phyloP scores from a whole-genome alignment of 495 filamentous ascomycete genomes.

The Penicillium arizonense region DNA sequence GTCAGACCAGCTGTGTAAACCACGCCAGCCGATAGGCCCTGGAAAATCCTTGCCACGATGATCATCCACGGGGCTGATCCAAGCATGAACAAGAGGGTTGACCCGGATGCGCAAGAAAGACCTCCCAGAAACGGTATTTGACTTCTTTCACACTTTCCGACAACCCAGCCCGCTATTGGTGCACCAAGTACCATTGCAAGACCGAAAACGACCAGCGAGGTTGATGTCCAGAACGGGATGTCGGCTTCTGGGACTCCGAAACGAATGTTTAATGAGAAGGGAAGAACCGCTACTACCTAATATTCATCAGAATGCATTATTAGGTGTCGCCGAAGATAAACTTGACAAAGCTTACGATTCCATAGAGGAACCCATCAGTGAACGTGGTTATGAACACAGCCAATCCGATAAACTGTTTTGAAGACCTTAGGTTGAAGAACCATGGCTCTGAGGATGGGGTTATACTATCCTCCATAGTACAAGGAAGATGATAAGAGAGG shows the following conservation, averaged over 20 bases:
- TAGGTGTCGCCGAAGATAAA: background rate
- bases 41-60: conserved; percentile 1
- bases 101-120: conserved; percentile 1
- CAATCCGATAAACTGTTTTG: background rate
- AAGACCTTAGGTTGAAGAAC: conserved; percentile 3
- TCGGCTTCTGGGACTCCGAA: conserved; percentile 2
- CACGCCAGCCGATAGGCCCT: conserved; percentile 5
- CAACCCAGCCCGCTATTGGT: conserved; percentile 2
- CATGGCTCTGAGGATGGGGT: background rate
- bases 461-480: background rate
- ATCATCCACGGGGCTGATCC: conserved; percentile 2
- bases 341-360: background rate
- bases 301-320: too few relatives aligned
- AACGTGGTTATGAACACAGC: conserved; percentile 3
- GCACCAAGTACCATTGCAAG: conserved; percentile 1
- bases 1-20: conserved; percentile 5
- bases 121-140: conserved; percentile 1
- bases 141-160: conserved; percentile 1
- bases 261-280: background rate
- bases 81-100: conserved; percentile 1
- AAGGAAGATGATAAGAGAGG: background rate
- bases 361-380: conserved; percentile 8
- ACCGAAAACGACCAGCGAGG: conserved; percentile 1
- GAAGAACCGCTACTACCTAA: conserved; percentile 5
- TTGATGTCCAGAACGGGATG: conserved; percentile 6